Conservation (phyloP, 208 protist species). For the Herpetomonas samuelpessoai region DNA sequence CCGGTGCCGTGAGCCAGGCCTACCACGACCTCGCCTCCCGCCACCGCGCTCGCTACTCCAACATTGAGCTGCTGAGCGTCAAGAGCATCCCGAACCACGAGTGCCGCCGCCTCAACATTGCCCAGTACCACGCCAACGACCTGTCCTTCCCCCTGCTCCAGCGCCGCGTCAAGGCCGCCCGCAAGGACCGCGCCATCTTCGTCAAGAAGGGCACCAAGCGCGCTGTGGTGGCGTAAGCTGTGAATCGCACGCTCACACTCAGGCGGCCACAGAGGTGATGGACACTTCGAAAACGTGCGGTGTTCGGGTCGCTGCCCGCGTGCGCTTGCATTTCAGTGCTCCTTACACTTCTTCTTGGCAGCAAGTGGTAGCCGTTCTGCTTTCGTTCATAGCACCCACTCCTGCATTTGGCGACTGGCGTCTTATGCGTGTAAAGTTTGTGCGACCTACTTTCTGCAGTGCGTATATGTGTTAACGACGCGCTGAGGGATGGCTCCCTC, state of each 20-base stretch:
- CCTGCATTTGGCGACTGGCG: no score
- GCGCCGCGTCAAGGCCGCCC: slow-evolving; percentile 71
- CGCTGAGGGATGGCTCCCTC: no score
- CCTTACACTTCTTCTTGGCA: no score
- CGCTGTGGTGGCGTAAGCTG: slow-evolving; percentile 63
- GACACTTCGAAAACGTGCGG: no score
- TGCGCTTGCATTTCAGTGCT: no score
- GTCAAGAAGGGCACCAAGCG: slow-evolving; percentile 85
- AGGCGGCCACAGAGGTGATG: background rate
- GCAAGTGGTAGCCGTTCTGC: no score
- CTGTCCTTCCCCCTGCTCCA: slow-evolving; percentile 97
- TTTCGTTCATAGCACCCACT: no score
- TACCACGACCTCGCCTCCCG: slow-evolving; percentile 98
- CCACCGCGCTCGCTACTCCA: slow-evolving; percentile 93
- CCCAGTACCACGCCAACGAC: slow-evolving; percentile 91
- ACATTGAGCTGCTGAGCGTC: slow-evolving; percentile 96
- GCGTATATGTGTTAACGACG: no score
- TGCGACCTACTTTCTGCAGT: no score
- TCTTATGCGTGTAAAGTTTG: no score
- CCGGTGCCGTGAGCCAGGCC: slow-evolving; percentile 96
- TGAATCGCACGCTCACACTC: background rate
- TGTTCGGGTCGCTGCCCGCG: no score
- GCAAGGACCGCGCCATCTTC: slow-evolving; percentile 82
- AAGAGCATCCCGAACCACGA: slow-evolving; percentile 89
- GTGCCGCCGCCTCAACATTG: slow-evolving; percentile 75